Base-by-base conservation (phyloP, 148 eudicot species). In the Amaranthus cruentus region DNA sequence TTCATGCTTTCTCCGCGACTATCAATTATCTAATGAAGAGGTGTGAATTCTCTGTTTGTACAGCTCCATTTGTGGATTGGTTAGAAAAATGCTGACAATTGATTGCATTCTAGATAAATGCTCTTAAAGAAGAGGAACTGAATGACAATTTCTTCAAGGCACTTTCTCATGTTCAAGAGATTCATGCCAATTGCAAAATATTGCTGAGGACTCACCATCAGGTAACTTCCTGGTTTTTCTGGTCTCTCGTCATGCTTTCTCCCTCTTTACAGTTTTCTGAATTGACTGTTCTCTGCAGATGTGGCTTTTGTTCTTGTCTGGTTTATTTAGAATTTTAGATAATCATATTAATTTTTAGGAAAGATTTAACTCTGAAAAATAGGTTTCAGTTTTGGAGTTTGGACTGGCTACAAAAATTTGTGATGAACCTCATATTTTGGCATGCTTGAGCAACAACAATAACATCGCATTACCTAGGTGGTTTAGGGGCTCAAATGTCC, bases 21-120 rank as follows among this genome's bases (percentile, higher is more conserved):
- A 95, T 75, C 99, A 95, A 83, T 92, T 95, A 55, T 91, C 99
- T 57, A 91, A 73, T 78, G 99, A 95, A 79, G 97, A 95, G 99
- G 99, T 95, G 69, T 77, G 62, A 14, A 14, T 53, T 78, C 68
- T 66, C 72, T 52, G 38, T 59, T 1, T 7, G 0, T 47, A 65
- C 62, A 6, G 28, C 0, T 48, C 18, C 42, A 49, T 46, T 49
- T 48, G 43, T 42, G 6, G 10, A 62, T 78, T 57, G 62, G 55
- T 66, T 12, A 54, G 52, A 9, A 61, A 21, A 63, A 72, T 82
- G 55, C 75, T 82, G 75, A 63, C 74, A 21, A 72, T 10, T 62
- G 48, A 66, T 76, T 55, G 69, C 15, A 57, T 51, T 81, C 54
- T 79, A 92, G 99, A 92, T 95, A 81, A 90, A 82, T 86, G 97